These are phyloP conservation scores for Amborella trichopoda DNA, from an alignment of 164 flowering plant species.

Conservation along the genomic window DNA sequence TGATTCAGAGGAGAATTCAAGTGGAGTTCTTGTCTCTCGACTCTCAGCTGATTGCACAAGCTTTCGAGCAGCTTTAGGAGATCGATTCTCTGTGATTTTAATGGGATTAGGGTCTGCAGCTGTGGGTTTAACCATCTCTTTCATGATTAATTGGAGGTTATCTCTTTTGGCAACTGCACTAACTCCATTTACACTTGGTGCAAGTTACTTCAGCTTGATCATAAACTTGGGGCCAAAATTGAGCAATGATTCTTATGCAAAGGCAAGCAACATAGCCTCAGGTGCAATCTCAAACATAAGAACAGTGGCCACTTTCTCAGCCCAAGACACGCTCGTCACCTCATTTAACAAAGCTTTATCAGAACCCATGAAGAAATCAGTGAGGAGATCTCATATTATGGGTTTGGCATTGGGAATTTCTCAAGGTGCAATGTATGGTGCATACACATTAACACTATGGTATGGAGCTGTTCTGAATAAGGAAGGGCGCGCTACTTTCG, in stretches of 20 bases:
- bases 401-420: conserved; percentile 54
- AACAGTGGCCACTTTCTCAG: conserved; percentile 57
- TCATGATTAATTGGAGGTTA: conserved; percentile 33
- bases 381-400: conserved; percentile 37
- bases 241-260: conserved; percentile 47
- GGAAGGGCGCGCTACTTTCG: conserved; percentile 22
- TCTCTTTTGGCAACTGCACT: conserved; percentile 41
- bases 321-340: conserved; percentile 38
- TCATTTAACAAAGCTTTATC: conserved; percentile 47
- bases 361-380: conserved; percentile 39
- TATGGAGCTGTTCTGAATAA: conserved; percentile 51
- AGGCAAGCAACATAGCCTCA: conserved; percentile 62
- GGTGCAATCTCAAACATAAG: conserved; percentile 61
- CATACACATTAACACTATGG: conserved; percentile 53
- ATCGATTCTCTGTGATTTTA: conserved; percentile 42
- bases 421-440: conserved; percentile 77
- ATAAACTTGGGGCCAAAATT: conserved; percentile 50
- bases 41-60: conserved; percentile 41
- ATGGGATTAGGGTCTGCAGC: conserved; percentile 63
- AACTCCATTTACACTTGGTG: conserved; percentile 71
- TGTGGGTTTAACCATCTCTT: conserved; percentile 38
- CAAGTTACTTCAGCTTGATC: conserved; percentile 60
- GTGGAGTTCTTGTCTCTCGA: conserved; percentile 48
- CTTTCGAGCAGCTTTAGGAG: conserved; percentile 58
- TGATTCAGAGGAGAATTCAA: conserved; percentile 51